Base-by-base conservation (phyloP, 129 eudicot genomes). In the Lonicera japonica region DNA sequence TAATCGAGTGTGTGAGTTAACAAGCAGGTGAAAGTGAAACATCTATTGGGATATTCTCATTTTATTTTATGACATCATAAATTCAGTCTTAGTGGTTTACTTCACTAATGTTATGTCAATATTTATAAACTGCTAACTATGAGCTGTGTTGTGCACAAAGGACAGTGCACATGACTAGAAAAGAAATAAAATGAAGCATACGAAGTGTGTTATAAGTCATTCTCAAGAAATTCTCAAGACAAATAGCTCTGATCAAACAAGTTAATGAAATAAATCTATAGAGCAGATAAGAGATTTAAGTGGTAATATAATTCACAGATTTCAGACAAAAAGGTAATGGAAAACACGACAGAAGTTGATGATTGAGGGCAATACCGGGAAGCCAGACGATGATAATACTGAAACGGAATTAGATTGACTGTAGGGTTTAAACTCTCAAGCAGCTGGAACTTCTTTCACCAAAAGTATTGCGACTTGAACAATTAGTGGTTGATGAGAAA, bases 371-470 rank as follows among this genome's bases (percentile, higher is more conserved):
- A 67, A 67, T 90, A 86, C 91, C 90, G 71, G 69, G 75, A 68
- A 54, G 74, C 78, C 86, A 55, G 75, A 64, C 19, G 90, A 68
- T 61, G 86, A 67, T 25, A 76, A 63, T 47, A 83, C 82, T 59
- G 82, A 74, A 50, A 66, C 52, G 60, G 88, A 60, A 67, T 73
- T 71, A 65, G 81, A 66, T 53, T 82, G 84, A 25, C 80, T 21
- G 43, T 78, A 80, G 59, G 86, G 88, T 77, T 75, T 73, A 75
- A 87, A 87, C 89, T 87, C 96, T n/a, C 82, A 87, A 87, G 79
- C 72, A 48, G 60, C 79, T 79, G 65, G 86, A 62, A 54, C 66
- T 78, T 62, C 73, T 71, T 62, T 79, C 91, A 48, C 75, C 78
- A 45, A 64, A 62, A 22, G 75, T 51, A 64, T 74, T 76, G 64